phyloP scores from a whole-genome alignment of 805 yeast species.

The Wickerhamomyces canadensis region DNA sequence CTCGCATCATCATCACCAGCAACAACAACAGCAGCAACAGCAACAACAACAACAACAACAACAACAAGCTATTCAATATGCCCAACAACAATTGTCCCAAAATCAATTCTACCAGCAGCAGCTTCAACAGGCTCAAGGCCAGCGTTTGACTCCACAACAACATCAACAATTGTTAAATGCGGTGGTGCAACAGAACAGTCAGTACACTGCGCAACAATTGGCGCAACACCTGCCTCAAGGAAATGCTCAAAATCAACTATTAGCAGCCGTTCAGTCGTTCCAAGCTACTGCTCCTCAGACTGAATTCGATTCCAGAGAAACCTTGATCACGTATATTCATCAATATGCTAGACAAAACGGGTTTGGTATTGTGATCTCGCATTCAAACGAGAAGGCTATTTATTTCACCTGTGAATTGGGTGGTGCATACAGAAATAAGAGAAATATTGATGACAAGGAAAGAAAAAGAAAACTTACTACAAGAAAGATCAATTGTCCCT shows the following conservation, averaged over 20 bases:
- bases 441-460: slow-evolving; percentile 26
- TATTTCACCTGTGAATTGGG: slow-evolving; percentile 27
- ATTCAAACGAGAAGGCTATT: slow-evolving; percentile 27
- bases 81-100: slow-evolving; percentile 15
- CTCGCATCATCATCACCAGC: slow-evolving; percentile 19
- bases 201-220: slow-evolving; percentile 7
- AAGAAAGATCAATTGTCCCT: slow-evolving; percentile 27
- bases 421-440: slow-evolving; percentile 25
- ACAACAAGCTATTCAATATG: slow-evolving; percentile 7
- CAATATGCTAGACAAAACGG: slow-evolving; percentile 26
- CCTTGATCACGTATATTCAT: slow-evolving; percentile 22
- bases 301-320: slow-evolving; percentile 20
- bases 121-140: slow-evolving; percentile 14
- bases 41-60: slow-evolving; percentile 15
- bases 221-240: slow-evolving; percentile 19
- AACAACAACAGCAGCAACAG: slow-evolving; percentile 15
- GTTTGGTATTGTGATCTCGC: slow-evolving; percentile 27
- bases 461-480: slow-evolving; percentile 26
- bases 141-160: slow-evolving; percentile 12
- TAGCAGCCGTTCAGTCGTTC: slow-evolving; percentile 9
- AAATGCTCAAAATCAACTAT: slow-evolving; percentile 2
- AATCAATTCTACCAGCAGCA: slow-evolving; percentile 19
- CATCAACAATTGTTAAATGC: slow-evolving; percentile 12
- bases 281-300: slow-evolving; percentile 20
- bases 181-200: slow-evolving; percentile 7